Evolutionary conservation across 1,139 yeast genomes (phyloP).

Genomic region (Meyerozyma elateridarum): DNA sequence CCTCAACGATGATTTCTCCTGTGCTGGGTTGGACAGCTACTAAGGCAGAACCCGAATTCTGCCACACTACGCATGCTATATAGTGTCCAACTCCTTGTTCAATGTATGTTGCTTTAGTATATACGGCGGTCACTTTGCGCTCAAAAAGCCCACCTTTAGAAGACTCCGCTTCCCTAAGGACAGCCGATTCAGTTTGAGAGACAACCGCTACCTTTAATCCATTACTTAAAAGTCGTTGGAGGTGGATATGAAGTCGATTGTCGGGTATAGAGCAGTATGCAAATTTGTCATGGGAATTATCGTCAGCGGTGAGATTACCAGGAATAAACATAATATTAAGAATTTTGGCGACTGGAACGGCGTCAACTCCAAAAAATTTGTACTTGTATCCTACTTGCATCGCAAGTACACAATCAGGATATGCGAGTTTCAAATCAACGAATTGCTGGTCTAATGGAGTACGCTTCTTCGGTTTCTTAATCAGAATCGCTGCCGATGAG

Average conservation of each 20-base stretch:
- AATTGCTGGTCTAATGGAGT: constrained; percentile 85
- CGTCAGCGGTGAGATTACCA: constrained; percentile 53
- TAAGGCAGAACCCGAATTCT: constrained; percentile 30
- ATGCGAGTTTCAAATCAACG: constrained; percentile 51
- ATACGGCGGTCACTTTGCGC: constrained; percentile 65
- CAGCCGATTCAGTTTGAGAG: constrained; percentile 79
- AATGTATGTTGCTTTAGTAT: constrained; percentile 81
- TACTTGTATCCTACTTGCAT: constrained; percentile 91
- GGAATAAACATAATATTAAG: constrained; percentile 70
- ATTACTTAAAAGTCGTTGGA: constrained; percentile 57
- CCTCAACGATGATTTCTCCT: constrained; percentile 73
- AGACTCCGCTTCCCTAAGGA: constrained; percentile 47
- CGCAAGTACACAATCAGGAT: constrained; percentile 67
- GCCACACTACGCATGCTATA: constrained; percentile 25
- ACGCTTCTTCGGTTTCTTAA: constrained; percentile 14
- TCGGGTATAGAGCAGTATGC: constrained; percentile 88
- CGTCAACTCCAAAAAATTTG: constrained; percentile 83
- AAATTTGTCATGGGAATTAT: constrained; percentile 48
- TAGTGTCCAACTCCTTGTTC: constrained; percentile 24
- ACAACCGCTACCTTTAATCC: constrained; percentile 84
- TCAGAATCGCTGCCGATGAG: no score
- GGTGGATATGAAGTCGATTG: constrained; percentile 64
- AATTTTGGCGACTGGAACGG: constrained; percentile 58
- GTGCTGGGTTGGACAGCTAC: constrained; percentile 74
- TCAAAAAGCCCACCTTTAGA: constrained; percentile 49